Evolutionary conservation across 2,329 filamentous ascomycete species (phyloP).

Genomic region (Penicillium sp.): DNA sequence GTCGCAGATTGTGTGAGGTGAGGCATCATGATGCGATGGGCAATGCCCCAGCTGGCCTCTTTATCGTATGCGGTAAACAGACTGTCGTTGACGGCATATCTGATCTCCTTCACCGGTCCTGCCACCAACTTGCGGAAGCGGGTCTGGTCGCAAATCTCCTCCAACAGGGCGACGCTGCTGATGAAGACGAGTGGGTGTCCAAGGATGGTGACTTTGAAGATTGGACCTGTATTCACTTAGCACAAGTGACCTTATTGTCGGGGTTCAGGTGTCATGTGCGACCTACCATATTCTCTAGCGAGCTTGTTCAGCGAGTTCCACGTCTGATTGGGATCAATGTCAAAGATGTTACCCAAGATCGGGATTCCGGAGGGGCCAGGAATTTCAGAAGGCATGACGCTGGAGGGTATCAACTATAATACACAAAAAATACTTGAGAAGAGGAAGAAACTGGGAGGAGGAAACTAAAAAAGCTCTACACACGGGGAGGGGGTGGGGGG

Average conservation of each 20-base stretch:
- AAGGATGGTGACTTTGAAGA: slow-evolving; percentile 58
- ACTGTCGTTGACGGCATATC: slow-evolving; percentile 64
- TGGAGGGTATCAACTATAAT: slow-evolving; percentile 9
- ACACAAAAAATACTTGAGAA: slow-evolving; percentile 8
- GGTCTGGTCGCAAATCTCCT: slow-evolving; percentile 67
- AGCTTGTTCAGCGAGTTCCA: slow-evolving; percentile 54
- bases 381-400: slow-evolving; percentile 49
- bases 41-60: slow-evolving; percentile 64
- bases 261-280: background rate
- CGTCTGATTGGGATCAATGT: slow-evolving; percentile 52
- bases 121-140: slow-evolving; percentile 60
- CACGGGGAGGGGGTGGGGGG: slow-evolving; percentile 8
- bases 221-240: slow-evolving; percentile 49
- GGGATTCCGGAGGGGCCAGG: slow-evolving; percentile 54
- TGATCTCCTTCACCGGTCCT: slow-evolving; percentile 55
- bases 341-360: slow-evolving; percentile 55
- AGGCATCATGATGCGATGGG: slow-evolving; percentile 51
- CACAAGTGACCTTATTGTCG: background rate
- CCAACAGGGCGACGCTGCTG: slow-evolving; percentile 56
- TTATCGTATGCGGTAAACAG: slow-evolving; percentile 61
- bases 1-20: slow-evolving; percentile 46
- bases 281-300: slow-evolving; percentile 50
- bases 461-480: background rate
- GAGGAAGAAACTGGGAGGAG: background rate
- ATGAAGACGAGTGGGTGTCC: slow-evolving; percentile 52